Percentiles rank a stretch among this genome's conserved stretches.
Evolutionary conservation across 768 basidiomycete species (phyloP).

Genomic region (Rickenella mellea): DNA sequence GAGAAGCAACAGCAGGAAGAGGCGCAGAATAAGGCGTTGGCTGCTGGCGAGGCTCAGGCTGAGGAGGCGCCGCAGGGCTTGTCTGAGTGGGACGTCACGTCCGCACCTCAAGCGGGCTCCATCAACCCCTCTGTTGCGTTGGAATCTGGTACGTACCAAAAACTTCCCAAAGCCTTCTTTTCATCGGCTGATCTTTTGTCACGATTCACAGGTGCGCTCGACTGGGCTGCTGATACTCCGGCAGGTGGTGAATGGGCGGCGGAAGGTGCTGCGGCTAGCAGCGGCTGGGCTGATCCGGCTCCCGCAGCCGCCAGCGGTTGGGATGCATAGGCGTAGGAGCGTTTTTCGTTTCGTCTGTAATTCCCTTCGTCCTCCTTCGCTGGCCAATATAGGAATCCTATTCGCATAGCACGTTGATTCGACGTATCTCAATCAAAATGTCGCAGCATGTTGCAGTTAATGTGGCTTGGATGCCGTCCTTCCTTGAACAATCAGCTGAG

Average conservation of each 20-base stretch:
- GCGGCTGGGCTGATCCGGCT: conserved; percentile 24
- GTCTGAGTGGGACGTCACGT: conserved; percentile 68
- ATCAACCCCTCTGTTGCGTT: conserved; percentile 70
- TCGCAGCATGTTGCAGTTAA: no score
- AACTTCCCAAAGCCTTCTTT: neutral
- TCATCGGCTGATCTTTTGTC: conserved; percentile 1
- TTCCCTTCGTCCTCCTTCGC: no score
- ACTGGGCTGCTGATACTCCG: conserved; percentile 71
- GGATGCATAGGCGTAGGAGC: neutral
- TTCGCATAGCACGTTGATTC: no score
- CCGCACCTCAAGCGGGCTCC: conserved; percentile 55
- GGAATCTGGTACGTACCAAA: conserved; percentile 37
- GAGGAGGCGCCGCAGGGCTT: conserved; percentile 35
- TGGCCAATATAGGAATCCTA: no score
- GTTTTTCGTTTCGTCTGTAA: no score
- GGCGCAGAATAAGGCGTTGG: conserved; percentile 68
- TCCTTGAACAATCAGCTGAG: no score
- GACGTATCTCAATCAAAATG: no score
- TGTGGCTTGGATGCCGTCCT: no score
- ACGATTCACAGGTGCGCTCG: conserved; percentile 48
- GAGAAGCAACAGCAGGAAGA: conserved; percentile 97
- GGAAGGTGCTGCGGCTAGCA: conserved; percentile 37
- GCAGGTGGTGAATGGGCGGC: conserved; percentile 77
- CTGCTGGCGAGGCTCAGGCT: conserved; percentile 45
- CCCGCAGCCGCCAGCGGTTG: conserved; percentile 17